Evolutionary conservation across 2,329 filamentous ascomycete species (phyloP).

Genomic region (Neocatenulostroma microsporum): DNA sequence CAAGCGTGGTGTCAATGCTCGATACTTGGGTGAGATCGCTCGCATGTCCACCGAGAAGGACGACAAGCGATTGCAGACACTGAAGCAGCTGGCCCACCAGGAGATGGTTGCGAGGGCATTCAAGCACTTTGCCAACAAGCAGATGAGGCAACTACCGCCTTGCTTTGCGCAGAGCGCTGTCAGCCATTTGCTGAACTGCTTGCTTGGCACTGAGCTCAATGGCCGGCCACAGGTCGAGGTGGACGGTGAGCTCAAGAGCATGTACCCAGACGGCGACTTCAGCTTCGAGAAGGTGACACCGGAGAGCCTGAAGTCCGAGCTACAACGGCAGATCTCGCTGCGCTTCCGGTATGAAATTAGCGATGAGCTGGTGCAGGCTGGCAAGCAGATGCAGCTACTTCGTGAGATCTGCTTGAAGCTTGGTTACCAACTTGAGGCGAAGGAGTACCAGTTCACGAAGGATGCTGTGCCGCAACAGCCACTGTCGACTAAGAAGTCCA

Average conservation of each 20-base stretch:
- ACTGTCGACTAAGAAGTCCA: slow-evolving; percentile 22
- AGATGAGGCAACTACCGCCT: slow-evolving; percentile 70
- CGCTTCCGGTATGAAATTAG: slow-evolving; percentile 72
- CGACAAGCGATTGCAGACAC: slow-evolving; percentile 64
- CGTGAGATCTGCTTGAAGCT: slow-evolving; percentile 84
- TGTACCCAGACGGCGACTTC: slow-evolving; percentile 78
- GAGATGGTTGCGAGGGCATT: slow-evolving; percentile 95
- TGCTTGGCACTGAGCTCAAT: slow-evolving; percentile 72
- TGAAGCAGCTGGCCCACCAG: slow-evolving; percentile 70
- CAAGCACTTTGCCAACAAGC: slow-evolving; percentile 79
- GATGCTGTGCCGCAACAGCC: slow-evolving; percentile 14
- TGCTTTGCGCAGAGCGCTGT: slow-evolving; percentile 73
- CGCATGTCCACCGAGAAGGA: slow-evolving; percentile 48
- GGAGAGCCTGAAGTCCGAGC: slow-evolving; percentile 58
- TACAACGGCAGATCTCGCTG: slow-evolving; percentile 62
- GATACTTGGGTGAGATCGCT: slow-evolving; percentile 85
- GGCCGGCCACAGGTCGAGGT: slow-evolving; percentile 68
- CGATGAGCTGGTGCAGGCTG: slow-evolving; percentile 56
- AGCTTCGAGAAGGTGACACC: slow-evolving; percentile 74
- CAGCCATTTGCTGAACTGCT: slow-evolving; percentile 85
- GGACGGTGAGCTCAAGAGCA: slow-evolving; percentile 61
- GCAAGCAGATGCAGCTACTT: slow-evolving; percentile 74
- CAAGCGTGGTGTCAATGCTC: slow-evolving; percentile 93
- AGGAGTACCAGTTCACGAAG: slow-evolving; percentile 62
- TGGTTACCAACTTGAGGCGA: slow-evolving; percentile 77